Conservation (phyloP, 805 yeast species). For the Candida sanyiensis region DNA sequence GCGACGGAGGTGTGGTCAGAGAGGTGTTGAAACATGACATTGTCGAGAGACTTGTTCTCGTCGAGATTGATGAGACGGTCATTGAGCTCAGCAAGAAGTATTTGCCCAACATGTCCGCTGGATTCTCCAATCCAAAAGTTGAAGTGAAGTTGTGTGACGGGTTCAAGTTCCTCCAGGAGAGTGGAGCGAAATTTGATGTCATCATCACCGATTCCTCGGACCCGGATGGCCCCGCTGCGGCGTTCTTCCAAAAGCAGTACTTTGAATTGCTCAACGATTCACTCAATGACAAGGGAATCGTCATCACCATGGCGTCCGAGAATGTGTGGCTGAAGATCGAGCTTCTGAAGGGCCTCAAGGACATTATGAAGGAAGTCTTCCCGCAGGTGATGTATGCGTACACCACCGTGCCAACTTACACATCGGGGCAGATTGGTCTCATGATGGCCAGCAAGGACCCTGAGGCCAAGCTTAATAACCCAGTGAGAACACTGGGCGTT, state of each 20-base stretch:
- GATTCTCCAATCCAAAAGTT: conserved; percentile 59
- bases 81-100: conserved; percentile 65
- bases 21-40: conserved; percentile 75
- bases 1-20: conserved; percentile 91
- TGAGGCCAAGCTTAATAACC: conserved; percentile 39
- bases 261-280: conserved; percentile 63
- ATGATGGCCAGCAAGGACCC: conserved; percentile 62
- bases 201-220: conserved; percentile 90
- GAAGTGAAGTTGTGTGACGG: conserved; percentile 74
- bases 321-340: conserved; percentile 68
- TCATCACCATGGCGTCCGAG: conserved; percentile 75
- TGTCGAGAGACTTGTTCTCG: conserved; percentile 62
- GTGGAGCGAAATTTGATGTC: conserved; percentile 58
- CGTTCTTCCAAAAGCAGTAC: conserved; percentile 73
- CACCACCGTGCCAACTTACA: conserved; percentile 82
- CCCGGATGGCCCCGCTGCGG: conserved; percentile 94
- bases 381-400: conserved; percentile 60
- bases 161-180: conserved; percentile 60
- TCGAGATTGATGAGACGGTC: conserved; percentile 86
- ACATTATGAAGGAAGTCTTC: conserved; percentile 50
- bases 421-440: conserved; percentile 83
- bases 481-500: conserved; percentile 41
- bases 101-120: conserved; percentile 69
- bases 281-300: conserved; percentile 56
- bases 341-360: conserved; percentile 42